Evolutionary conservation across 1,284 basidiomycete species (phyloP), one percentile per base, ranked within the genome.

Genomic region (Tilletia walkeri): DNA sequence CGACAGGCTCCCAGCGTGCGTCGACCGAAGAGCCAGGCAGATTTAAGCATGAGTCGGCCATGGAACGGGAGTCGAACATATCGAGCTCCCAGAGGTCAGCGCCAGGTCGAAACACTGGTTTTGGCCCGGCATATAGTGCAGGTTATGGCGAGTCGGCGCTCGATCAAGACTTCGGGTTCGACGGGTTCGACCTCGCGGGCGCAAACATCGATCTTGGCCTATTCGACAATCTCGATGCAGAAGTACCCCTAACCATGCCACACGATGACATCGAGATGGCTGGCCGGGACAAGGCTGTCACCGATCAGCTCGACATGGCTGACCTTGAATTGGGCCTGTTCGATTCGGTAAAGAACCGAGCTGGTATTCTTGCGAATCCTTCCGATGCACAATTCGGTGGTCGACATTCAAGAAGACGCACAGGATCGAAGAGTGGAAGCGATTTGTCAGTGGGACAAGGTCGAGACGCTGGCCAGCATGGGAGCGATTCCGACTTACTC

Each of bases 151-250:
- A 56, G 6, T 30, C 54, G 20, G 16, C 59, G 3, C 36, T 34
- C 2, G 59, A 63, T 34, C 59, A 39, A 6, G 20, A 63, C n/a
- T 38, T 16, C 36, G 38, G 59, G 6, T 18, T 41, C 16, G 36
- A 34, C 59, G 59, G 30, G 2, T n/a, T 63, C 34, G 36, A 41
- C 59, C 36, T 63, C 34, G 36, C 9, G 18, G 36, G 30, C 10
- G 59, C 36, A 14, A 38, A 63, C 34, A 63, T 63, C 59, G 59
- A 63, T 20, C 59, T 63, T 14, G 59, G 59, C 2, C 59, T 63
- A 4, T 41, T 63, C 34, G 59, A 63, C n/a, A 41, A 18, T 36
- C 16, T 63, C 59, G 34, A 39, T 20, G 30, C 18, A 7, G 20
- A 53, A 1, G 50, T 3, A 14, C 50, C 50, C 18, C 7, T 4